Percentiles rank a stretch among this genome's conserved stretches.
Evolutionary conservation across 371 early-diverging fungal genomes (phyloP).

Genomic region (Lichtheimia corymbifera): DNA sequence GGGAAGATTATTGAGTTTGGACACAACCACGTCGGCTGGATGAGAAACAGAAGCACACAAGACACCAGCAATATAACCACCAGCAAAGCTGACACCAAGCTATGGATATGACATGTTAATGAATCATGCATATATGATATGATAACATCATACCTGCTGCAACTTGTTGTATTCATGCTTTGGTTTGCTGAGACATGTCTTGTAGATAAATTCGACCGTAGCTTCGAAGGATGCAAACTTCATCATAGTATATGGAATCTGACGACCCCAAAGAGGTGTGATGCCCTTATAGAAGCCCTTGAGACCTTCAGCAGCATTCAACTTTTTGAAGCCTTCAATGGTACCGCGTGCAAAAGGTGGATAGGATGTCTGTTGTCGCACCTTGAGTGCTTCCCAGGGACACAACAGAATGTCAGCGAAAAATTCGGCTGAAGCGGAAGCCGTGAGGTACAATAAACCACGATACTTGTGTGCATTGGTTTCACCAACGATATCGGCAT

Average conservation of each 20-base stretch:
- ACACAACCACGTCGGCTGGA: conserved; percentile 93
- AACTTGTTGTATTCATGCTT: conserved; percentile 74
- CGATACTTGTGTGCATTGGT: conserved; percentile 77
- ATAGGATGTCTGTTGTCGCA: conserved; percentile 72
- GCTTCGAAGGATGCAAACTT: conserved; percentile 92
- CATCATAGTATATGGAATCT: conserved; percentile 95
- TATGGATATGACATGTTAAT: conserved; percentile 22
- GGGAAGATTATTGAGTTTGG: conserved; percentile 78
- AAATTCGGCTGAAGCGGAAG: conserved; percentile 87
- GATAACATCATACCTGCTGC: conserved; percentile 53
- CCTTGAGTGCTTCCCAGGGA: conserved; percentile 82
- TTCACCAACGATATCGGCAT: conserved; percentile 66
- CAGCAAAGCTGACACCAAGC: conserved; percentile 79
- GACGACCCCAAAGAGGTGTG: conserved; percentile 82
- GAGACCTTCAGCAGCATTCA: conserved; percentile 60
- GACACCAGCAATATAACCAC: conserved; percentile 90
- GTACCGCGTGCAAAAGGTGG: conserved; percentile 67
- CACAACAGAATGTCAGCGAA: conserved; percentile 85
- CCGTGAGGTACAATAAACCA: conserved; percentile 71
- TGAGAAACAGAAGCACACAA: conserved; percentile 92
- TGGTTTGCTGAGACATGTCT: conserved; percentile 65
- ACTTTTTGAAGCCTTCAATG: conserved; percentile 63
- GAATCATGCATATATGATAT: conserved; percentile 13
- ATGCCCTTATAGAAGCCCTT: conserved; percentile 76
- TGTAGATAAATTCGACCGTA: conserved; percentile 74